Conservation (phyloP, 148 eudicot genomes). For the Vaccinium corymbosum region DNA sequence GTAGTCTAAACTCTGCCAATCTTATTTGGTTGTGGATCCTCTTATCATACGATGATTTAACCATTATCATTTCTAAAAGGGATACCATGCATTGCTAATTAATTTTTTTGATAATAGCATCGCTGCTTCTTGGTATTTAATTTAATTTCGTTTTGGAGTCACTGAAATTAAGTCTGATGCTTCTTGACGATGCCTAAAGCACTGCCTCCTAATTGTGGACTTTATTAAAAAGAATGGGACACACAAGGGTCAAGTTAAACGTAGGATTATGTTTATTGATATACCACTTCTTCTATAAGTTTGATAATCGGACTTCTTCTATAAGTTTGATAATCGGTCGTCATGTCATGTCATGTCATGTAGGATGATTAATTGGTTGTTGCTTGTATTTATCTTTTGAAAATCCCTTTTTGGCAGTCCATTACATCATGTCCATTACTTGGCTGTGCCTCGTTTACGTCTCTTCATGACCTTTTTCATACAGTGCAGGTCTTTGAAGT, state of each 20-base stretch:
- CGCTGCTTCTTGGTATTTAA: too few relatives aligned
- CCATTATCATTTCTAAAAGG: neutral
- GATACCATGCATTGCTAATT: neutral
- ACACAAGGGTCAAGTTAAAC: neutral
- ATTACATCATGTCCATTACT: neutral
- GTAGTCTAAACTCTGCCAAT: constrained; percentile 29
- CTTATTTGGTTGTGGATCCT: neutral
- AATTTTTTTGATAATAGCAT: neutral
- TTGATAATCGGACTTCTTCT: neutral
- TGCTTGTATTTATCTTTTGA: too few relatives aligned
- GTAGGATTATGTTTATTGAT: neutral
- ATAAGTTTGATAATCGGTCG: neutral
- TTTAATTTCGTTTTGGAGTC: too few relatives aligned
- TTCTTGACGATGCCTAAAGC: too few relatives aligned
- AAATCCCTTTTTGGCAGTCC: too few relatives aligned
- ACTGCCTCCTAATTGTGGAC: too few relatives aligned
- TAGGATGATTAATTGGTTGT: too few relatives aligned
- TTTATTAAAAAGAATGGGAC: neutral
- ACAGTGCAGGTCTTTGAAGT: neutral
- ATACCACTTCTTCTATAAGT: neutral
- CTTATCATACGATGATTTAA: neutral
- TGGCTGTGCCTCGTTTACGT: neutral
- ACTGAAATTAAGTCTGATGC: too few relatives aligned
- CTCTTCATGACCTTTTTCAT: neutral
- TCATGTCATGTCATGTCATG: neutral